Evolutionary conservation across 2,329 filamentous ascomycete genomes (phyloP).

Genomic region (Colletotrichum musae): DNA sequence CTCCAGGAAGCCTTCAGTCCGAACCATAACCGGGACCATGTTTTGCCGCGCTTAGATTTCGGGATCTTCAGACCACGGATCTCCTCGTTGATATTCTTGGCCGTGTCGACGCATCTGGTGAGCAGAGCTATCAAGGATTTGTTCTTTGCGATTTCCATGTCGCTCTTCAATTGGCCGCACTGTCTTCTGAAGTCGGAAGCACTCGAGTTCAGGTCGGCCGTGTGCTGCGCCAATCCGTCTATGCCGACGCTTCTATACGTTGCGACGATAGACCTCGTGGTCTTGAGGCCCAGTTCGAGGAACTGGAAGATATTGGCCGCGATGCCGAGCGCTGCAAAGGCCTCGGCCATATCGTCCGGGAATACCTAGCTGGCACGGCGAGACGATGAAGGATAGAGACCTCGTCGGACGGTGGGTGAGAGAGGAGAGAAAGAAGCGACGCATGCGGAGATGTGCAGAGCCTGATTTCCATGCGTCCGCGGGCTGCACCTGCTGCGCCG

Average conservation of each 20-base stretch:
- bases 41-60: not conserved
- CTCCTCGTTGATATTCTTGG: conserved; percentile 3
- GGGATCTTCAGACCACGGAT: not conserved
- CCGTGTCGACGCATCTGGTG: not conserved
- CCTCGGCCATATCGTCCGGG: conserved; percentile 4
- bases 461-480: too few relatives aligned
- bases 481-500: too few relatives aligned
- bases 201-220: not conserved
- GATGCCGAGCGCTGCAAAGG: conserved; percentile 59
- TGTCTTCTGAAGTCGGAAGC: not conserved
- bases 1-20: not conserved
- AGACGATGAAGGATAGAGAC: too few relatives aligned
- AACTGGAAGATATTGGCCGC: conserved; percentile 34
- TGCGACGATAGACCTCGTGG: not conserved
- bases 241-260: conserved; percentile 11
- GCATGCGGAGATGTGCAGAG: too few relatives aligned
- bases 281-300: conserved; percentile 30
- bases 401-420: too few relatives aligned
- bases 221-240: not conserved
- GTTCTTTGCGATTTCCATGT: not conserved
- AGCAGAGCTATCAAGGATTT: not conserved
- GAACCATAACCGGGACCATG: not conserved
- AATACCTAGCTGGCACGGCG: too few relatives aligned
- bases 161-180: too few relatives aligned
- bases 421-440: too few relatives aligned